These are phyloP conservation scores for Thelephora ganbajun DNA, from an alignment of 768 basidiomycete species.

Conservation along the genomic window DNA sequence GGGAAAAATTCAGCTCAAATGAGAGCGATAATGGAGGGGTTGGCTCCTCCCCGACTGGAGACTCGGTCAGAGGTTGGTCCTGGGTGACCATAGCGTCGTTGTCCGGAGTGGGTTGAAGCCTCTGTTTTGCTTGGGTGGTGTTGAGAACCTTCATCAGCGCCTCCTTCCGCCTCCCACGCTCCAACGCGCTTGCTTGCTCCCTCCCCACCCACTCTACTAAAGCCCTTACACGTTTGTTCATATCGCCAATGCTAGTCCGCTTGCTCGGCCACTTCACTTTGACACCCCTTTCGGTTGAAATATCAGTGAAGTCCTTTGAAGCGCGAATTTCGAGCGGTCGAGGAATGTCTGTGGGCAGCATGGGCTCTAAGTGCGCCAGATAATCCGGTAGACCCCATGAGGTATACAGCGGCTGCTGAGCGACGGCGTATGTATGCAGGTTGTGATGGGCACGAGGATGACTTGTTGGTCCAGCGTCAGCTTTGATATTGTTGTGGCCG, in stretches of 20 bases:
- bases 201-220: conserved; percentile 91
- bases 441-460: conserved; percentile 52
- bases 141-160: conserved; percentile 46
- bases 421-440: conserved; percentile 67
- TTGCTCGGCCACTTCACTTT: conserved; percentile 91
- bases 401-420: conserved; percentile 66
- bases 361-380: conserved; percentile 70
- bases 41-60: conserved; percentile 11
- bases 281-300: conserved; percentile 60
- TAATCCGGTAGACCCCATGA: conserved; percentile 93
- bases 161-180: conserved; percentile 54
- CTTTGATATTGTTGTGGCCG: conserved; percentile 23
- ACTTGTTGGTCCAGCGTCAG: conserved; percentile 18
- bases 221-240: conserved; percentile 87
- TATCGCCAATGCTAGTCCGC: conserved; percentile 91
- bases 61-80: conserved; percentile 8
- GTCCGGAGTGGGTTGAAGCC: neutral
- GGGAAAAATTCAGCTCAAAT: conserved; percentile 8
- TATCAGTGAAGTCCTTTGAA: conserved; percentile 28
- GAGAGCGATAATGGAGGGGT: neutral
- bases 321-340: conserved; percentile 60
- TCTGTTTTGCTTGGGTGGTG: conserved; percentile 8
- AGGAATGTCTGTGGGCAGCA: conserved; percentile 67
- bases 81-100: conserved; percentile 22
- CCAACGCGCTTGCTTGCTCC: conserved; percentile 65